Conservation (phyloP, 768 basidiomycete species). For the Boletellus ananiceps region DNA sequence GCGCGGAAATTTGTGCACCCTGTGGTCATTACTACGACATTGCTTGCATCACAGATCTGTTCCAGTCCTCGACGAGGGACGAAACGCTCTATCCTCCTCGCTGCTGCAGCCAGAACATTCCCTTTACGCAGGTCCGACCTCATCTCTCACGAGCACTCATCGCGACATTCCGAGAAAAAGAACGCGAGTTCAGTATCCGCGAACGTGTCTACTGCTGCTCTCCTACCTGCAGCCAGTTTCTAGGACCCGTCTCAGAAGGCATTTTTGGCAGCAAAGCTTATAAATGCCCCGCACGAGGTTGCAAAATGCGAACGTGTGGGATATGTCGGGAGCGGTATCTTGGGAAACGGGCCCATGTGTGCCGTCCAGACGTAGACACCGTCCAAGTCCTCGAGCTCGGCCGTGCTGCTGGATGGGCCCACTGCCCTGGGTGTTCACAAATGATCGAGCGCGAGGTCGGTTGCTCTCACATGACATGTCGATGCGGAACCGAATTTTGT, state of each 20-base stretch:
- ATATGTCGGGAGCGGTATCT: constrained; percentile 22
- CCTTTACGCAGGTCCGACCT: constrained; percentile 19
- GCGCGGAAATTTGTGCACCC: constrained; percentile 24
- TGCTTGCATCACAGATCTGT: constrained; percentile 32
- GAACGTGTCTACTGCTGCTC: constrained; percentile 37
- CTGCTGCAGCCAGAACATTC: constrained; percentile 34
- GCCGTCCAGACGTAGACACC: constrained; percentile 22
- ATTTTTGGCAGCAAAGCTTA: constrained; percentile 21
- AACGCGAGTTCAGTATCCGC: constrained; percentile 28
- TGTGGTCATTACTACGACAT: constrained; percentile 37
- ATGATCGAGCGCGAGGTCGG: constrained; percentile 36
- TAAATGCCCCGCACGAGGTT: constrained; percentile 17
- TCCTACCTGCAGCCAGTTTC: constrained; percentile 34
- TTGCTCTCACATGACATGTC: constrained; percentile 40
- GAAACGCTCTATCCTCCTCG: constrained; percentile 40
- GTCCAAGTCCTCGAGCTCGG: constrained; percentile 26
- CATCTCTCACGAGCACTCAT: constrained; percentile 24
- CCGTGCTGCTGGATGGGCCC: constrained; percentile 30
- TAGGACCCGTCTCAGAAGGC: constrained; percentile 30
- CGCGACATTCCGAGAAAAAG: constrained; percentile 23
- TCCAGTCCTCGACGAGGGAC: constrained; percentile 33
- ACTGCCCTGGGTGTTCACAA: constrained; percentile 37
- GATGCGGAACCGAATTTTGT: constrained; percentile 38
- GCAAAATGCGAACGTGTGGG: constrained; percentile 22
- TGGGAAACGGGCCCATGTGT: constrained; percentile 23